Conservation (phyloP, 2,329 filamentous ascomycete genomes). For the Cucurbitaria berberidis region DNA sequence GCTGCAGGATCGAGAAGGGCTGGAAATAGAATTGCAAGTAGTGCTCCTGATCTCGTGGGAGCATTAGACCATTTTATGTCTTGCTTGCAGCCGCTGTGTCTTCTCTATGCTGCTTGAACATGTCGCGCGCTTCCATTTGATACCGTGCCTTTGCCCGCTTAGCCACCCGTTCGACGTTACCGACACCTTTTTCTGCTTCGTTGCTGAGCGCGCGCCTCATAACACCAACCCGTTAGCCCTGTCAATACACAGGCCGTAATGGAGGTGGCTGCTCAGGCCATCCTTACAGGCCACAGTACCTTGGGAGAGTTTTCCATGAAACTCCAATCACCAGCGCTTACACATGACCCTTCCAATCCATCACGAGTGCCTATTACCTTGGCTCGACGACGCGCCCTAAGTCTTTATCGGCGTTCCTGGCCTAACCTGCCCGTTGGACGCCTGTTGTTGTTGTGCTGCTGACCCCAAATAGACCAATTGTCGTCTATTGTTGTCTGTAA, state of each 20-base stretch:
- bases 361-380: conserved; percentile 27
- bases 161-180: conserved; percentile 35
- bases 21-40: conserved; percentile 27
- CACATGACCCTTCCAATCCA: conserved; percentile 29
- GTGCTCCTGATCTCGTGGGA: conserved; percentile 36
- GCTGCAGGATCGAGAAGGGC: conserved; percentile 19
- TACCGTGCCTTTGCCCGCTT: conserved; percentile 28
- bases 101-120: conserved; percentile 31
- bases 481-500: conserved; percentile 20
- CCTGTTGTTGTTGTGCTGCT: conserved; percentile 29
- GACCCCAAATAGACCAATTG: conserved; percentile 31
- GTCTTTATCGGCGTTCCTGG: conserved; percentile 22
- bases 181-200: conserved; percentile 40
- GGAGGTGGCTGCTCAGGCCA: conserved; percentile 29
- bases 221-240: conserved; percentile 38
- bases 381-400: conserved; percentile 30
- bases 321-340: conserved; percentile 44
- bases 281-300: conserved; percentile 36
- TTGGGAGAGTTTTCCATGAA: conserved; percentile 31
- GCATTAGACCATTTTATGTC: conserved; percentile 41
- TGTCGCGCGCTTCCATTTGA: conserved; percentile 48
- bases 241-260: conserved; percentile 35
- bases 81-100: conserved; percentile 44
- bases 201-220: conserved; percentile 44
- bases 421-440: conserved; percentile 27